phyloP scores from a whole-genome alignment of 495 filamentous ascomycete species.

The Penicillium coffeae region DNA sequence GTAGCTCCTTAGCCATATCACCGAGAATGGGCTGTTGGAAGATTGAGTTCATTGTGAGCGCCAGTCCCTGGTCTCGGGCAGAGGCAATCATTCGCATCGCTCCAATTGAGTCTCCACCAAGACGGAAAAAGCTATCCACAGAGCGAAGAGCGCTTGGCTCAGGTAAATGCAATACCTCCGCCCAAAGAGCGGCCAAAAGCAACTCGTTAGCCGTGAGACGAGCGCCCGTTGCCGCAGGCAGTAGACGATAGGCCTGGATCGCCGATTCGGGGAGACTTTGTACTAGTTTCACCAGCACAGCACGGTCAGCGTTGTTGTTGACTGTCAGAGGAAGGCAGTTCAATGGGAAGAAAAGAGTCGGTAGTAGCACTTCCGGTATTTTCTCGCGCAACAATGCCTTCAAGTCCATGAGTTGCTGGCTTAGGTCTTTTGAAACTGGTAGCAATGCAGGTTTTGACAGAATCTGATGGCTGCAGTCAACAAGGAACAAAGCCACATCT shows the following conservation, averaged over 20 bases:
- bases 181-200: neutral
- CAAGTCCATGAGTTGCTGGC: neutral
- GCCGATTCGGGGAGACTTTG: neutral
- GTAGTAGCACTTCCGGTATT: neutral
- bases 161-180: neutral
- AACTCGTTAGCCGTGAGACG: neutral
- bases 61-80: slow-evolving; percentile 13
- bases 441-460: neutral
- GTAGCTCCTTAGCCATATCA: slow-evolving; percentile 16
- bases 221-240: neutral
- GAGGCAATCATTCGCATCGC: slow-evolving; percentile 27
- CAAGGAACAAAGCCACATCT: neutral
- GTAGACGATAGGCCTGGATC: neutral
- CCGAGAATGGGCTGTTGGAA: slow-evolving; percentile 9
- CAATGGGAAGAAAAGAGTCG: neutral
- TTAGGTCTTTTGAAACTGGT: neutral
- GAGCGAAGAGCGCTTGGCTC: neutral
- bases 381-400: neutral
- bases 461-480: too few species aligned
- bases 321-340: neutral
- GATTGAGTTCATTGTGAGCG: slow-evolving; percentile 17
- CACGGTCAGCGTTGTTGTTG: neutral
- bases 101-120: slow-evolving; percentile 52
- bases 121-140: slow-evolving; percentile 50
- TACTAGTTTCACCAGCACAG: neutral